Evolutionary conservation across 495 filamentous ascomycete species (phyloP).

Genomic region (Venustampulla echinocandica): DNA sequence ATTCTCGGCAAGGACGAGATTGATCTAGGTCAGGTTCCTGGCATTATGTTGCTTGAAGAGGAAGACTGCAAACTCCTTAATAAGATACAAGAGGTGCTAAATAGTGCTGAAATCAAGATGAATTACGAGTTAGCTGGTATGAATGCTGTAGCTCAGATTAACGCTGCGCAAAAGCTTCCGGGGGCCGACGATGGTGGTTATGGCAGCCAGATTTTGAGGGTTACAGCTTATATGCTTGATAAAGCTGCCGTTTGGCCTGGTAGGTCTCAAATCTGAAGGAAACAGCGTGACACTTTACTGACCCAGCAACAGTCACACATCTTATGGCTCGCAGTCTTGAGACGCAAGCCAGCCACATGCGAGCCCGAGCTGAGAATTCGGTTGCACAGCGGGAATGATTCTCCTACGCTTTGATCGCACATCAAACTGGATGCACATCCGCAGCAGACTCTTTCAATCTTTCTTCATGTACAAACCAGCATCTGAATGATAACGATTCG

Average conservation of each 20-base stretch:
- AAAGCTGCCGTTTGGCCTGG: constrained; percentile 62
- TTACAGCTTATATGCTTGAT: constrained; percentile 84
- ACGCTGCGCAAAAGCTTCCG: constrained; percentile 42
- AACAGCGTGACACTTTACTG: constrained; percentile 3
- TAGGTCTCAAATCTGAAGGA: constrained; percentile 5
- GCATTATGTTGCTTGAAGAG: constrained; percentile 82
- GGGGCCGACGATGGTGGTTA: constrained; percentile 61
- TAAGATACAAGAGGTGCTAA: constrained; percentile 76
- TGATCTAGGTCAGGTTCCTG: constrained; percentile 67
- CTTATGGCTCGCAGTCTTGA: constrained; percentile 84
- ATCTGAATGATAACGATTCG: neutral
- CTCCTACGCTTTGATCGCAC: neutral
- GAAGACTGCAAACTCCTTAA: constrained; percentile 82
- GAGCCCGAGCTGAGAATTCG: constrained; percentile 57
- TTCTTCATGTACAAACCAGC: constrained; percentile 11
- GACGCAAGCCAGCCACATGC: constrained; percentile 74
- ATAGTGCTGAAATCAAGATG: constrained; percentile 75
- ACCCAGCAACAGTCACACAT: constrained; percentile 60
- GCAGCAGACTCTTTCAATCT: neutral
- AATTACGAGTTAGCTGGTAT: constrained; percentile 40
- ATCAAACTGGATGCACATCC: neutral
- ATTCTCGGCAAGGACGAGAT: constrained; percentile 76
- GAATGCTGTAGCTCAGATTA: constrained; percentile 40
- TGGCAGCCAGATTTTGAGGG: constrained; percentile 75
- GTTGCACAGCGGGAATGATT: constrained; percentile 36